Conservation (phyloP, 2,329 filamentous ascomycete species). For the Fusarium sp. region DNA sequence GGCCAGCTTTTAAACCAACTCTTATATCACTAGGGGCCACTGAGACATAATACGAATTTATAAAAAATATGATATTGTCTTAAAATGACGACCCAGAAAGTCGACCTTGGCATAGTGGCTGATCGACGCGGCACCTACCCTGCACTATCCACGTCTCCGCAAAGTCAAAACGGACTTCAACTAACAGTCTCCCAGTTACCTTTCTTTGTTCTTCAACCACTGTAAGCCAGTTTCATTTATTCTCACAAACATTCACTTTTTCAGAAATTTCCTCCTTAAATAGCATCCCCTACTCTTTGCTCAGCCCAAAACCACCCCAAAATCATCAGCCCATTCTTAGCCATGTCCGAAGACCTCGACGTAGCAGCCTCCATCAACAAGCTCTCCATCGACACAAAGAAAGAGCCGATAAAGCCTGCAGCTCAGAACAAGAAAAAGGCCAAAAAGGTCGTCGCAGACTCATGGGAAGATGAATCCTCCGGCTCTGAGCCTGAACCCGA, state of each 20-base stretch:
- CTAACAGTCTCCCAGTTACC: constrained; percentile 2
- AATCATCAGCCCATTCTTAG: not conserved
- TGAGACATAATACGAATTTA: no score
- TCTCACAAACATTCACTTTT: not conserved
- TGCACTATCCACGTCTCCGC: constrained; percentile 26
- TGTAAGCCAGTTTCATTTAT: not conserved
- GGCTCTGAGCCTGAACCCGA: constrained; percentile 55
- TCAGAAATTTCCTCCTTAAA: not conserved
- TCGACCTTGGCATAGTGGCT: no score
- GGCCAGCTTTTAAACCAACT: no score
- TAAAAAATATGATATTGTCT: no score
- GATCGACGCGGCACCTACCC: constrained; percentile 18
- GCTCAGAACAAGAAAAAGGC: constrained; percentile 45
- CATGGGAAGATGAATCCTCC: constrained; percentile 69
- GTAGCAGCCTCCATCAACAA: constrained; percentile 48
- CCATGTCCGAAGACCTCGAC: constrained; percentile 44
- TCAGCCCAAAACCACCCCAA: not conserved
- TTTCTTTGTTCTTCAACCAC: constrained; percentile 6
- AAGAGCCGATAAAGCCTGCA: constrained; percentile 31
- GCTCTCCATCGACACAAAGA: constrained; percentile 46
- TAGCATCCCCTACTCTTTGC: not conserved
- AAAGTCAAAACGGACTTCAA: constrained; percentile 20
- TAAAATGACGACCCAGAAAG: no score
- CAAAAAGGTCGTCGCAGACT: constrained; percentile 52
- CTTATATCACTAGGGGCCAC: no score